Evolutionary conservation across 345 rosid species (phyloP).

Genomic region (Citrus cavaleriei): DNA sequence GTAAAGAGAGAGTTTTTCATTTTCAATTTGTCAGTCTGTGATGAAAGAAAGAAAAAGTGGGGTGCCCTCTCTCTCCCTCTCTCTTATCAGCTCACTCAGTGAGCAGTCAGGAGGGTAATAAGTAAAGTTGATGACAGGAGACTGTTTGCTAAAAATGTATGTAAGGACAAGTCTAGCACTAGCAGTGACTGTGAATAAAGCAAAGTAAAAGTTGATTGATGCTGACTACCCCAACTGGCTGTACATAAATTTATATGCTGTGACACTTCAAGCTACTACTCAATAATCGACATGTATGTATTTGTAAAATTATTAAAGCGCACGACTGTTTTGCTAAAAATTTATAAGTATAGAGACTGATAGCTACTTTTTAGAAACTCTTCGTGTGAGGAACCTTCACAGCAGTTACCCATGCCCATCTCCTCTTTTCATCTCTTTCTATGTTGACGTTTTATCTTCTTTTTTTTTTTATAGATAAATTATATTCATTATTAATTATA

Average conservation of each 20-base stretch:
- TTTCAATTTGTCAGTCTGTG: neutral
- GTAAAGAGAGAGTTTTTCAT: constrained; percentile 20
- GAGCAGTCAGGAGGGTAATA: neutral
- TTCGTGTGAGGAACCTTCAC: constrained; percentile 38
- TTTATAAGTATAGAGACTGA: neutral
- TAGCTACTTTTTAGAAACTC: neutral
- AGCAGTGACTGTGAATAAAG: constrained; percentile 4
- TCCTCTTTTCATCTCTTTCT: neutral
- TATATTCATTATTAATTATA: neutral
- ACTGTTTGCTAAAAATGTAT: constrained; percentile 23
- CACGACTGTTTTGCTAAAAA: too few relatives aligned
- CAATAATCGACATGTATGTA: neutral
- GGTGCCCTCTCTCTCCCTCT: neutral
- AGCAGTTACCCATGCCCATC: constrained; percentile 26
- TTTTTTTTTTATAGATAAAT: neutral
- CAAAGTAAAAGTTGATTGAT: neutral
- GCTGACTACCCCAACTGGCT: constrained; percentile 27
- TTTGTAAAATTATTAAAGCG: too few relatives aligned
- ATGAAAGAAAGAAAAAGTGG: neutral
- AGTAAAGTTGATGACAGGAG: constrained; percentile 1
- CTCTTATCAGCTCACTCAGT: neutral
- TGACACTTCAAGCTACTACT: neutral
- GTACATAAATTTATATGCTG: neutral
- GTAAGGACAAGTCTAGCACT: constrained; percentile 33
- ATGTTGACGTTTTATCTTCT: neutral